phyloP scores from a whole-genome alignment of 139 green algal species.

The Micractinium sp. region DNA sequence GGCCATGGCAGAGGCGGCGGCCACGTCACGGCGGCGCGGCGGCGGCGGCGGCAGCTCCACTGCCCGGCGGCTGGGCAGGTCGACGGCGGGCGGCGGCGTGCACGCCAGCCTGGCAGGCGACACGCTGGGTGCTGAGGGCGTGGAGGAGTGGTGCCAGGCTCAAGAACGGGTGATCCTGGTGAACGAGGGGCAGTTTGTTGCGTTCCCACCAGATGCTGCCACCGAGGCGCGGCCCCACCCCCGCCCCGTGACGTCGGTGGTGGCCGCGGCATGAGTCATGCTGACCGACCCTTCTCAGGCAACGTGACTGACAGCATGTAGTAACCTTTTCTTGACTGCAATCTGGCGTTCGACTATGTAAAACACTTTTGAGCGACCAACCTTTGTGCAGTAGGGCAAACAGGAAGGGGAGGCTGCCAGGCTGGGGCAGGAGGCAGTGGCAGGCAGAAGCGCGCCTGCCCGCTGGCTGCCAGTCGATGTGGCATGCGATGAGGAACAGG shows the following conservation, averaged over 20 bases:
- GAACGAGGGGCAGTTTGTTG: constrained; percentile 24
- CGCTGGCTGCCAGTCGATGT: too few relatives aligned
- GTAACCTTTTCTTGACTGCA: neutral
- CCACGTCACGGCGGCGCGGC: neutral
- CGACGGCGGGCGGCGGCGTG: neutral
- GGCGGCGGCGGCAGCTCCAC: neutral
- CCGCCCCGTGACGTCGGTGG: constrained; percentile 5
- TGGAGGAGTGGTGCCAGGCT: constrained; percentile 32
- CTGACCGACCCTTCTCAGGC: too few relatives aligned
- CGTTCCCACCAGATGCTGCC: neutral
- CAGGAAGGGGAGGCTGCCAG: too few relatives aligned
- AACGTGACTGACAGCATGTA: neutral
- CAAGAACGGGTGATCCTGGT: constrained; percentile 30
- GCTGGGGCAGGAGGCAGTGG: too few relatives aligned
- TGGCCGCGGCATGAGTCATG: neutral
- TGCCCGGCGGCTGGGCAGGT: neutral
- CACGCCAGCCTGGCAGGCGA: neutral
- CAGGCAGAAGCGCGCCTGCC: too few relatives aligned
- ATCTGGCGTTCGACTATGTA: neutral
- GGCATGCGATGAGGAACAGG: too few relatives aligned
- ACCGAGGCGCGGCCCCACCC: neutral
- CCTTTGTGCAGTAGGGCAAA: too few relatives aligned
- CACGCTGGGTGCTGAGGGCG: neutral
- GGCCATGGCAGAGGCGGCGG: constrained; percentile 8
- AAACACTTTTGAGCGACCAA: too few relatives aligned